Conservation (phyloP, 2,329 filamentous ascomycete genomes). For the Chrysoporthe austroafricana region DNA sequence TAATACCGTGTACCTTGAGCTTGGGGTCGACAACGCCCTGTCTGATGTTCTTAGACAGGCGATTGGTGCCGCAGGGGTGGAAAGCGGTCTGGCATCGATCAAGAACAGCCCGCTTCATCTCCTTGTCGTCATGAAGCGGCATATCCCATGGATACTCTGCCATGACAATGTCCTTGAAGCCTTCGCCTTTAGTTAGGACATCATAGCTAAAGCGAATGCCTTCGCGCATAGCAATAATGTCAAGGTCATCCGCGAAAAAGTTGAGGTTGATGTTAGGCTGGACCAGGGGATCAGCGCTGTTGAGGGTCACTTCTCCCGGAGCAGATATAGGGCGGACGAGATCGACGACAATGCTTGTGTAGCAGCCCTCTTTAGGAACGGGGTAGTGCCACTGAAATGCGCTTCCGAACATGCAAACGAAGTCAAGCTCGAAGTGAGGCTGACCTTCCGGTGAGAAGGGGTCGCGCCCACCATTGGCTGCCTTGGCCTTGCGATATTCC, state of each 20-base stretch:
- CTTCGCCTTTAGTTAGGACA: slow-evolving; percentile 59
- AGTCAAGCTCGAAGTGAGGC: slow-evolving; percentile 66
- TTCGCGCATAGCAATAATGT: slow-evolving; percentile 61
- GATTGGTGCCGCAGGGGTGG: slow-evolving; percentile 59
- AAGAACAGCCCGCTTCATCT: slow-evolving; percentile 59
- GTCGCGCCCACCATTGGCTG: slow-evolving; percentile 49
- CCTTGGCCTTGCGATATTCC: slow-evolving; percentile 49
- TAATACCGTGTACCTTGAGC: slow-evolving; percentile 57
- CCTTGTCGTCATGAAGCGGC: slow-evolving; percentile 58
- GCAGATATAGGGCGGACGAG: slow-evolving; percentile 46
- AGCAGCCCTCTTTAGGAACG: slow-evolving; percentile 46
- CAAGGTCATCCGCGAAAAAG: slow-evolving; percentile 60
- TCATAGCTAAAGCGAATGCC: slow-evolving; percentile 61
- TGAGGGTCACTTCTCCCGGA: slow-evolving; percentile 59
- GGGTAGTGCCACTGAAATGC: slow-evolving; percentile 55
- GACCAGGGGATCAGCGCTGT: slow-evolving; percentile 59
- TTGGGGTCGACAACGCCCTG: slow-evolving; percentile 56
- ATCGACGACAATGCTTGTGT: slow-evolving; percentile 60
- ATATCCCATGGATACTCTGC: slow-evolving; percentile 64
- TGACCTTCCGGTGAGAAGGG: slow-evolving; percentile 61
- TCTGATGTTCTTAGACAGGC: slow-evolving; percentile 54
- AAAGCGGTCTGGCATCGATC: slow-evolving; percentile 64
- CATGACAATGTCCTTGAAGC: slow-evolving; percentile 57
- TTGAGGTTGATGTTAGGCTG: slow-evolving; percentile 64
- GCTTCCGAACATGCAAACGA: slow-evolving; percentile 59